Percentiles rank a stretch among this genome's conserved stretches.
Conservation (phyloP, 2,329 filamentous ascomycete genomes). For the Venturia asperata region DNA sequence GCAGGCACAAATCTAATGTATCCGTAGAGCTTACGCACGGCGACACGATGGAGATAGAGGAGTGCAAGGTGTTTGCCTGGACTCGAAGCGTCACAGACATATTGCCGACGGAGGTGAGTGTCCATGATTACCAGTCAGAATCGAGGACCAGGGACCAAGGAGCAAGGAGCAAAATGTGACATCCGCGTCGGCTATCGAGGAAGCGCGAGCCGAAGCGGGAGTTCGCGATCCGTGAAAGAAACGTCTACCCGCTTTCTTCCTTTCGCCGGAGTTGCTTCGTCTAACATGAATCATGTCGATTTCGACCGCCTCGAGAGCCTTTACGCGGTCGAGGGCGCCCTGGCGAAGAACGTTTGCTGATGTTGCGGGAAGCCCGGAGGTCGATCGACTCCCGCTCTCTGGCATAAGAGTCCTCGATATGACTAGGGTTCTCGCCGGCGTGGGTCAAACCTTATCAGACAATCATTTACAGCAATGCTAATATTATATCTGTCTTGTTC, state of each 20-base stretch:
- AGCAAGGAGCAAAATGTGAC: background rate
- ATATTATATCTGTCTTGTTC: slow-evolving; percentile 23
- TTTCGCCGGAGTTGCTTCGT: background rate
- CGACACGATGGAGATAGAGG: background rate
- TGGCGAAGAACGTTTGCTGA: slow-evolving; percentile 22
- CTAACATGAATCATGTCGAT: background rate
- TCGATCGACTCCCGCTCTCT: slow-evolving; percentile 60
- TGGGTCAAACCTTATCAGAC: slow-evolving; percentile 43
- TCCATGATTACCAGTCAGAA: slow-evolving; percentile 1
- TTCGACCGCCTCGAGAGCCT: background rate
- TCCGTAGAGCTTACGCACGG: background rate
- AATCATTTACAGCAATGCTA: slow-evolving; percentile 24
- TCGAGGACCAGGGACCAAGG: background rate
- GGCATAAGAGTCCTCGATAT: slow-evolving; percentile 90
- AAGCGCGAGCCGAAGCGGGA: background rate
- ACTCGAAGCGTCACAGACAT: slow-evolving; percentile 10
- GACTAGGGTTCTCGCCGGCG: slow-evolving; percentile 90
- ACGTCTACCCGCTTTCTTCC: background rate
- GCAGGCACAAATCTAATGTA: background rate
- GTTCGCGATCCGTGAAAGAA: background rate
- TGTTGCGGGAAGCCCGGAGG: slow-evolving; percentile 27
- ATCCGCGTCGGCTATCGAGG: background rate
- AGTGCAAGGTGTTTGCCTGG: background rate
- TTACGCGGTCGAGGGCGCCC: background rate
- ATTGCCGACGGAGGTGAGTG: slow-evolving; percentile 10